Conservation (phyloP, 2,329 filamentous ascomycete genomes). For the Alternaria sp. region DNA sequence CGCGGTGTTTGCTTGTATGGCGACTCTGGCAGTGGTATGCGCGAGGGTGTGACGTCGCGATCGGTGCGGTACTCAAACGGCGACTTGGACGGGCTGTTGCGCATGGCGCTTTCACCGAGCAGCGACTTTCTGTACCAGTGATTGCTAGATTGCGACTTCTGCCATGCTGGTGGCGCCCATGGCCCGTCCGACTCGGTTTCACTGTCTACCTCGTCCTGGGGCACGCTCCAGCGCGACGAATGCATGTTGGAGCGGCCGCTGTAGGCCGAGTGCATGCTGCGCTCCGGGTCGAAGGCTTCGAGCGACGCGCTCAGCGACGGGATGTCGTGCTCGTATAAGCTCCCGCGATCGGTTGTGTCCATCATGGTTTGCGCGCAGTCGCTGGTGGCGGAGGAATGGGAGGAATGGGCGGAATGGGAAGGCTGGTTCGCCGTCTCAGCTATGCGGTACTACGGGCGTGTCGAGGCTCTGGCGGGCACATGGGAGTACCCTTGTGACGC, state of each 20-base stretch:
- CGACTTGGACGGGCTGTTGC: constrained; percentile 58
- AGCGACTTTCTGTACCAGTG: constrained; percentile 61
- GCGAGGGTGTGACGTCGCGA: constrained; percentile 60
- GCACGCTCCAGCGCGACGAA: constrained; percentile 52
- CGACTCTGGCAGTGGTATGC: constrained; percentile 66
- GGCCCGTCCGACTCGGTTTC: constrained; percentile 57
- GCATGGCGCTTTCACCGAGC: constrained; percentile 46
- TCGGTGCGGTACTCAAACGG: constrained; percentile 65
- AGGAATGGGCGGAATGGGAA: constrained; percentile 17
- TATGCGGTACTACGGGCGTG: constrained; percentile 30
- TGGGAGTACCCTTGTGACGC: constrained; percentile 45
- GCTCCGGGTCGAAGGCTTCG: constrained; percentile 49
- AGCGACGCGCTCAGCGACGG: constrained; percentile 49
- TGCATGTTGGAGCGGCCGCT: constrained; percentile 69
- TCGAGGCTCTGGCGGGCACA: constrained; percentile 37
- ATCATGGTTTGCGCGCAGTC: constrained; percentile 27
- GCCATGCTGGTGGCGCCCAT: constrained; percentile 72
- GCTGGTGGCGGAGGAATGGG: constrained; percentile 14
- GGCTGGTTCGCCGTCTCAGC: constrained; percentile 24
- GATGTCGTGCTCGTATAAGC: constrained; percentile 47
- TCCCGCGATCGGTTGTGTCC: constrained; percentile 42
- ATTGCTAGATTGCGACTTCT: constrained; percentile 59
- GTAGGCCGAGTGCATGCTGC: constrained; percentile 44
- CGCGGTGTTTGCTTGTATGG: constrained; percentile 63
- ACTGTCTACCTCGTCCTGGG: constrained; percentile 49